phyloP scores from a whole-genome alignment of 768 basidiomycete species.

The Goffeauzyma gilvescens region DNA sequence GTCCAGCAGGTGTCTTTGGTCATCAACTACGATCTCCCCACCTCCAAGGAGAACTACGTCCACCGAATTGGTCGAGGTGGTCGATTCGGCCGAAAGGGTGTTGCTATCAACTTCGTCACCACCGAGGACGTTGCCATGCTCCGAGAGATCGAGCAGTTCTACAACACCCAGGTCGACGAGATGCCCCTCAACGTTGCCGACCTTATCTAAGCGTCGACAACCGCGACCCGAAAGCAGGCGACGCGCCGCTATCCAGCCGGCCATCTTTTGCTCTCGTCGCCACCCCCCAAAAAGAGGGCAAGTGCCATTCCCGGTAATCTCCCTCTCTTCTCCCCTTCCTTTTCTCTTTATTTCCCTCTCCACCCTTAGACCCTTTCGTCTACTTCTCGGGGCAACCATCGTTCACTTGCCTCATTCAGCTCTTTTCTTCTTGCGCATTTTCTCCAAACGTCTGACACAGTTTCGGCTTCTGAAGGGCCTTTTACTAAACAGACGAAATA shows the following conservation, averaged over 20 bases:
- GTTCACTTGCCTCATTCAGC: not conserved
- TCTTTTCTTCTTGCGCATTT: slow-evolving; percentile 1
- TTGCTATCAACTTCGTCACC: slow-evolving; percentile 88
- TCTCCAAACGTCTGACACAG: too few relatives aligned
- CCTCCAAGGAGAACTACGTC: slow-evolving; percentile 72
- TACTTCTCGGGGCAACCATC: not conserved
- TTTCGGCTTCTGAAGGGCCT: too few relatives aligned
- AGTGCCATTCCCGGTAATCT: not conserved
- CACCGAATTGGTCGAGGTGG: slow-evolving; percentile 98
- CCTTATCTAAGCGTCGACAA: slow-evolving; percentile 47
- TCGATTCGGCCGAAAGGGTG: slow-evolving; percentile 96
- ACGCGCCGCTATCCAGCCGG: not conserved
- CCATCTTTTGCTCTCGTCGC: not conserved
- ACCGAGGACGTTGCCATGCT: slow-evolving; percentile 90
- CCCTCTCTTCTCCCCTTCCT: not conserved
- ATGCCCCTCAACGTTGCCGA: slow-evolving; percentile 89
- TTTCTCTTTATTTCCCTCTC: not conserved
- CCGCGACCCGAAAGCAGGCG: not conserved
- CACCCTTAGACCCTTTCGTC: not conserved
- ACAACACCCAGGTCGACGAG: slow-evolving; percentile 59
- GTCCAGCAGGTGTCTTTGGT: slow-evolving; percentile 94
- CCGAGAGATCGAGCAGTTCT: slow-evolving; percentile 96
- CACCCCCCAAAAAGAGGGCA: slow-evolving; percentile 1
- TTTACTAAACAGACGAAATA: too few relatives aligned
- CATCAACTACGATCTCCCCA: slow-evolving; percentile 85